Evolutionary conservation across 495 filamentous ascomycete genomes (phyloP), one percentile per base, ranked within the genome.

Genomic region (Penicillium lividum): DNA sequence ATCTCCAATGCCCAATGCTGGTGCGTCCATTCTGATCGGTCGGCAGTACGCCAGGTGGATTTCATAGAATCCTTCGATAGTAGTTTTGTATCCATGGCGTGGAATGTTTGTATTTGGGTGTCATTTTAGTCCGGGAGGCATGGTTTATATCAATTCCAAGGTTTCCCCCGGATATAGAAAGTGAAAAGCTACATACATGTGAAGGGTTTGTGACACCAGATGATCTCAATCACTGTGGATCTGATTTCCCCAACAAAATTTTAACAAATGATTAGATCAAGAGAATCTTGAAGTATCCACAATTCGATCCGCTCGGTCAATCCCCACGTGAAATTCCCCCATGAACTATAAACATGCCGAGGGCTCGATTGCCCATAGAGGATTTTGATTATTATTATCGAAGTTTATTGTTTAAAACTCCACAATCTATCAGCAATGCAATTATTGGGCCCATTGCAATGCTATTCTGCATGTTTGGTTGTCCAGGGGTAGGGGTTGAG

Each of bases 21-120:
- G 29, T 69, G 56, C n/a, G 40, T 73, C 75, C 75, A 77, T 51
- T 68, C 54, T 29, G 61, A 58, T 52, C 70, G 70, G 47, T 62
- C 60, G n/a, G 58, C 65, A 4, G 61, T 64, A 8, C 69, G 73
- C 75, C 75, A 77, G 28, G 75, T 77, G 22, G 75, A 77, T 56
- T 68, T 73, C 70, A 77, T 76, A 2, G 75, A 77, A 63, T 77
- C 75, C 54, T 75, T 77, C 7, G 73, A 67, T 47, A 67, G 62
- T 22, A 57, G 53, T 56, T 58, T 68, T 25, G 63, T 65, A 49
- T 65, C 66, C 67, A 70, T 73, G 27, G 10, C 25, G 28, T 29
- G 3, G 16, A n/a, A 30, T 28, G 22, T 42, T 22, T 50, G 44
- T 44, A 31, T 38, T 59, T 51, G 51, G 13, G 15, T 44, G 4